Evolutionary conservation across 1,139 yeast genomes (phyloP).

Genomic region (Pneumocystis jirovecii): DNA sequence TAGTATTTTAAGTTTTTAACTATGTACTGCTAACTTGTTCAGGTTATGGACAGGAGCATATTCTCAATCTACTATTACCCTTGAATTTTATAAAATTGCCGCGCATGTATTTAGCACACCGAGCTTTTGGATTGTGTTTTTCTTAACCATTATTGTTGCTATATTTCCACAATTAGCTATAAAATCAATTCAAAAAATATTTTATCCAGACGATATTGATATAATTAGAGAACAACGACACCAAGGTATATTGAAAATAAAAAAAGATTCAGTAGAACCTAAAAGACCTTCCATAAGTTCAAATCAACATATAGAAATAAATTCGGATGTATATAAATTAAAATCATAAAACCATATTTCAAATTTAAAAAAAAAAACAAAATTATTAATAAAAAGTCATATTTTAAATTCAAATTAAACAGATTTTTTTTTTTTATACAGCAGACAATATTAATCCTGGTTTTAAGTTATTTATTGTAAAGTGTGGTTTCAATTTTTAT

Average conservation of each 20-base stretch:
- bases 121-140: constrained; percentile 68
- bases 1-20: neutral
- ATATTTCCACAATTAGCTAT: constrained; percentile 61
- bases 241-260: constrained; percentile 16
- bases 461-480: neutral
- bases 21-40: neutral
- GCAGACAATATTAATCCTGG: neutral
- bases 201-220: constrained; percentile 66
- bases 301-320: neutral
- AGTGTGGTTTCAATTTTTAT: neutral
- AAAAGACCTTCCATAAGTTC: neutral
- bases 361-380: neutral
- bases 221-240: constrained; percentile 53
- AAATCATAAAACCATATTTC: neutral
- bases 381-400: neutral
- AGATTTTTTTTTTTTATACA: neutral
- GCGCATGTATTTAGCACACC: constrained; percentile 56
- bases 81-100: constrained; percentile 65
- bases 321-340: neutral
- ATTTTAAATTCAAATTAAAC: neutral
- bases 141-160: constrained; percentile 57
- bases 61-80: constrained; percentile 46
- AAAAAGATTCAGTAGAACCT: neutral
- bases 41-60: constrained; percentile 73
- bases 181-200: constrained; percentile 48